A percentile compares a stretch with the other conserved stretches of the same genome.
These are phyloP conservation scores for Cryphonectria radicalis DNA, from an alignment of 2,329 filamentous ascomycete genomes.

Conservation along the genomic window DNA sequence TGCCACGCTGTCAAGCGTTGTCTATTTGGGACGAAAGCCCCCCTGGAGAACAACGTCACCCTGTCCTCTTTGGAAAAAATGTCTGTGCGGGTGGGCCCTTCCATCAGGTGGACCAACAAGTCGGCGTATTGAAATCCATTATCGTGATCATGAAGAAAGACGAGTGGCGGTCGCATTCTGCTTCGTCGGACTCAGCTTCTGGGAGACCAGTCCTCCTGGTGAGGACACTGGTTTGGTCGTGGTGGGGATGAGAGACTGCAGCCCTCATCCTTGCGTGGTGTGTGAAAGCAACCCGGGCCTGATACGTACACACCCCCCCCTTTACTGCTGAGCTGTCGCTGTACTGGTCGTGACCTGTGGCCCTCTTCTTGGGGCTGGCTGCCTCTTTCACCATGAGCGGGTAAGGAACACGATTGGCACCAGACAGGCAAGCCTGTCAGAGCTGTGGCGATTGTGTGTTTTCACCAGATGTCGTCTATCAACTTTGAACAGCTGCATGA, in stretches of 20 bases:
- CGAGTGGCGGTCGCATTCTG: neutral
- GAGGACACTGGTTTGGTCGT: neutral
- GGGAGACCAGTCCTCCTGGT: neutral
- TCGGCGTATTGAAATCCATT: neutral
- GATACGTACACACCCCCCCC: slow-evolving; percentile 9
- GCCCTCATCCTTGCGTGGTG: neutral
- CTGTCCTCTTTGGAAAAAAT: neutral
- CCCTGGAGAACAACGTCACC: neutral
- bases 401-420: neutral
- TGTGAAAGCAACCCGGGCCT: neutral
- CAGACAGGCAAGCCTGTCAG: neutral
- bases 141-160: neutral
- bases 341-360: neutral
- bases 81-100: neutral
- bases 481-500: slow-evolving; percentile 23
- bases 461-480: slow-evolving; percentile 1
- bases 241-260: neutral
- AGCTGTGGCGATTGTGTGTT: neutral
- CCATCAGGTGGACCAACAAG: neutral
- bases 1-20: slow-evolving; percentile 16
- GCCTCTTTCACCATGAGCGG: neutral
- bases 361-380: neutral
- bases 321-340: neutral
- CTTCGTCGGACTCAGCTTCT: neutral
- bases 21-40: neutral